Evolutionary conservation across 306 rosid genomes (phyloP).

Genomic region (Dalbergia cultrata): DNA sequence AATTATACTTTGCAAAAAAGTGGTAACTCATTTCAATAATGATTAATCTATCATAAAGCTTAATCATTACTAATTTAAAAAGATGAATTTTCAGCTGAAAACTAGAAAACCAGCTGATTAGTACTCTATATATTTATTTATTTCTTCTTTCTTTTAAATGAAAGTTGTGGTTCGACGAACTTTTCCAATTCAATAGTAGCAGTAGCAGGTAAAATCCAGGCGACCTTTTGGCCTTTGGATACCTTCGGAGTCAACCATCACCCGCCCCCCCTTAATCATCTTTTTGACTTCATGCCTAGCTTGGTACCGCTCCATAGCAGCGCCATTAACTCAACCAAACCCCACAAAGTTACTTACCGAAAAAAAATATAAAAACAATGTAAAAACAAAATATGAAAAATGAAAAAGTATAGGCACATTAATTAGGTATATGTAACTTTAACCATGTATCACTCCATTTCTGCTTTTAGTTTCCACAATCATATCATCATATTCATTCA

Average conservation of each 20-base stretch:
- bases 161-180: background rate
- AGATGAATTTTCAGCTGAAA: background rate
- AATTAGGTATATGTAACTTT: background rate
- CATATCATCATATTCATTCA: slow-evolving; percentile 2
- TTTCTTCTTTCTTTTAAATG: background rate
- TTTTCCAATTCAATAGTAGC: slow-evolving; percentile 28
- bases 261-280: slow-evolving; percentile 35
- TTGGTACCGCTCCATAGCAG: background rate
- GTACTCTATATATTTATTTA: no score
- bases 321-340: slow-evolving; percentile 34
- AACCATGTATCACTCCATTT: slow-evolving; percentile 22
- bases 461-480: slow-evolving; percentile 31
- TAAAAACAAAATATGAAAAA: no score
- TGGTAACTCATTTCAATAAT: background rate
- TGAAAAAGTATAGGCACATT: background rate
- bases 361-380: background rate
- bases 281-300: slow-evolving; percentile 43
- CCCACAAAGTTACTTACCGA: background rate
- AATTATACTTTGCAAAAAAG: background rate
- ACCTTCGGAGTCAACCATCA: slow-evolving; percentile 58
- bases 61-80: background rate
- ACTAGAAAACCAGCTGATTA: background rate
- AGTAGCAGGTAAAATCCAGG: slow-evolving; percentile 41
- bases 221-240: slow-evolving; percentile 25
- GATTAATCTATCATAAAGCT: background rate